phyloP scores from a whole-genome alignment of 2,329 filamentous ascomycete species.

The Diplodia corticola region DNA sequence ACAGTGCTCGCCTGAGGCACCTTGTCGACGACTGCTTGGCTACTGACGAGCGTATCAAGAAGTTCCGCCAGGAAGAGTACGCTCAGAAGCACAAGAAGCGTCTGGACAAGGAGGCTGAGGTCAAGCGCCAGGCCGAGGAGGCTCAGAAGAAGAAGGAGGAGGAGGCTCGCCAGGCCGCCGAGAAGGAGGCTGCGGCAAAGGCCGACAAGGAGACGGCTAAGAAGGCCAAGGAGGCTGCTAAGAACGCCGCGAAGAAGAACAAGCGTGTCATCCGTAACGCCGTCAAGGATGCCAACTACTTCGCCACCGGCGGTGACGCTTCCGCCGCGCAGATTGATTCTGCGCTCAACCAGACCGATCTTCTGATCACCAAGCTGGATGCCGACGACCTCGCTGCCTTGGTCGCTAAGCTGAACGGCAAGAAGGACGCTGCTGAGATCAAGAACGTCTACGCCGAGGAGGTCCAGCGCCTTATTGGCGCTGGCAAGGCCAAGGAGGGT shows the following conservation, averaged over 20 bases:
- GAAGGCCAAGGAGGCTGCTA: conserved; percentile 98
- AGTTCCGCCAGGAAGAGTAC: conserved; percentile 88
- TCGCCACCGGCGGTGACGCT: conserved; percentile 66
- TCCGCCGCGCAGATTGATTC: conserved; percentile 77
- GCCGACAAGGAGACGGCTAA: conserved; percentile 77
- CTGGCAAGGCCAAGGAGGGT: conserved; percentile 82
- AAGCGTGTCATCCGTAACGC: conserved; percentile 93
- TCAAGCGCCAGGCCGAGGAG: conserved; percentile 83
- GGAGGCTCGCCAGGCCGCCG: conserved; percentile 75
- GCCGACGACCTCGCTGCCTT: conserved; percentile 85
- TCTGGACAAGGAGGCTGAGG: conserved; percentile 85
- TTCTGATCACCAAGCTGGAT: conserved; percentile 84
- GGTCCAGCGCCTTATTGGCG: conserved; percentile 72
- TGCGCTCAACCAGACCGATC: conserved; percentile 82
- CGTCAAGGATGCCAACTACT: conserved; percentile 98
- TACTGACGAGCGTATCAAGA: conserved; percentile 93
- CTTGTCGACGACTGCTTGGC: conserved; percentile 84
- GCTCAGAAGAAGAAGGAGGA: conserved; percentile 80
- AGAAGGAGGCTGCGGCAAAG: conserved; percentile 86
- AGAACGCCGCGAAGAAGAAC: conserved; percentile 99
- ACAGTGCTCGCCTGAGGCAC: conserved; percentile 85
- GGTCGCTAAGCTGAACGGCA: conserved; percentile 74
- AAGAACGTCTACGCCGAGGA: conserved; percentile 80
- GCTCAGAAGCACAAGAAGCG: conserved; percentile 96
- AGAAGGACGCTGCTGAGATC: conserved; percentile 78